Evolutionary conservation across 1,284 basidiomycete genomes (phyloP), one percentile per base, ranked within the genome.

Genomic region (Malassezia pachydermatis): DNA sequence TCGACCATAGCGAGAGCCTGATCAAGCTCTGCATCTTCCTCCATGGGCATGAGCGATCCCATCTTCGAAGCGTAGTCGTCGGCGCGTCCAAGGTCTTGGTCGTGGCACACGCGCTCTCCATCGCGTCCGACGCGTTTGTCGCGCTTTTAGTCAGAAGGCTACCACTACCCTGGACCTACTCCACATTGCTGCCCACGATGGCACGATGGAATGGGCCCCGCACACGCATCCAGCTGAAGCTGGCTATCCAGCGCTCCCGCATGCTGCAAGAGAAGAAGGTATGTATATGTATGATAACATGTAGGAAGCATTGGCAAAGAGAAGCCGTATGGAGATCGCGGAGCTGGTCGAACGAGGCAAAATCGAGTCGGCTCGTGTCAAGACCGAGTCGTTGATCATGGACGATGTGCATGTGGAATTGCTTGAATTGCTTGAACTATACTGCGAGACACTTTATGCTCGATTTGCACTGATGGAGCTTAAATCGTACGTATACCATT

Each of bases 401-500:
- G 86, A 89, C 63, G 88, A 90, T 65, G 58, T 63, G 33, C 60
- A 66, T 34, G 52, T 65, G 7, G 62, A 70, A 48, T 55, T 67
- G 14, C 59, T 96, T 34, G 90, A 98, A 70, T 76, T 96, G 5
- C 76, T 98, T 30, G 90, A 96, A 75, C 79, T 96, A 8, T 96
- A 95, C 70, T 83, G 83, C 55, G 92, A 98, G 69, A 80, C 89
- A 16, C 75, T 96, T n/a, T 78, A 90, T 20, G 87, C 90, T 5
- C 80, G 92, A 25, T 96, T 96, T 66, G 86, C 86, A 7, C 75
- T 96, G 16, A 78, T 96, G 44, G 92, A 98, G 67, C 80, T 83
- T 67, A 81, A 78, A 17, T 55, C 53, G 82, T 86, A 59, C 69
- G 81, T 73, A 17, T 5, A 23, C 14, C 29, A 27, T 9, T 13